A percentile compares a stretch with the other conserved stretches of the same genome.
Conservation (phyloP, 495 filamentous ascomycete genomes). For the Immersiella caudata region DNA sequence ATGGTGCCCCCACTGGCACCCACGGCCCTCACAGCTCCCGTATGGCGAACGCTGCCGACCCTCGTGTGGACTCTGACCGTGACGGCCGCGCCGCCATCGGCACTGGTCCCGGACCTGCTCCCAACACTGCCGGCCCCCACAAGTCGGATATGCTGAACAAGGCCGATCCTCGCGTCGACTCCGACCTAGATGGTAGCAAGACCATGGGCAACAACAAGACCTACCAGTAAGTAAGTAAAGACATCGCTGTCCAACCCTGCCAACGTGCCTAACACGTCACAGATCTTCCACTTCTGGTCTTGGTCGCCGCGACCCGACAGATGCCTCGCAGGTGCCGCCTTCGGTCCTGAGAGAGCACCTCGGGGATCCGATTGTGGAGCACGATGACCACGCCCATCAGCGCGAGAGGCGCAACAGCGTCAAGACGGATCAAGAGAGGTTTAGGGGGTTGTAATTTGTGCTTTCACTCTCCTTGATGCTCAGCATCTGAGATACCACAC, state of each 20-base stretch:
- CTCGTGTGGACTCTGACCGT: conserved; percentile 52
- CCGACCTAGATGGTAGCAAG: conserved; percentile 48
- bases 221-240: conserved; percentile 50
- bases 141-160: conserved; percentile 57
- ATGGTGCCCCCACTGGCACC: conserved; percentile 31
- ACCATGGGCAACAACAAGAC: conserved; percentile 52
- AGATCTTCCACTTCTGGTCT: conserved; percentile 5
- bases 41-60: conserved; percentile 58
- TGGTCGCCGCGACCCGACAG: conserved; percentile 42
- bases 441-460: conserved; percentile 41
- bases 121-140: conserved; percentile 57
- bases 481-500: conserved; percentile 9
- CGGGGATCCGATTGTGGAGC: conserved; percentile 44
- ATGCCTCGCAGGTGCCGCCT: conserved; percentile 53
- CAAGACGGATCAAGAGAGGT: conserved; percentile 44
- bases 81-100: conserved; percentile 35
- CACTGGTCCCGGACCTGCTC: conserved; percentile 43
- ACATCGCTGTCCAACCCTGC: background rate
- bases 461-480: background rate
- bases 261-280: background rate
- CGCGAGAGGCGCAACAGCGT: conserved; percentile 44
- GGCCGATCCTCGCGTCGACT: conserved; percentile 57
- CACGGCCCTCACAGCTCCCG: conserved; percentile 55
- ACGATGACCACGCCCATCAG: conserved; percentile 39
- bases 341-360: conserved; percentile 44